phyloP scores from a whole-genome alignment of 768 basidiomycete genomes.

The Termitomyces sp. region DNA sequence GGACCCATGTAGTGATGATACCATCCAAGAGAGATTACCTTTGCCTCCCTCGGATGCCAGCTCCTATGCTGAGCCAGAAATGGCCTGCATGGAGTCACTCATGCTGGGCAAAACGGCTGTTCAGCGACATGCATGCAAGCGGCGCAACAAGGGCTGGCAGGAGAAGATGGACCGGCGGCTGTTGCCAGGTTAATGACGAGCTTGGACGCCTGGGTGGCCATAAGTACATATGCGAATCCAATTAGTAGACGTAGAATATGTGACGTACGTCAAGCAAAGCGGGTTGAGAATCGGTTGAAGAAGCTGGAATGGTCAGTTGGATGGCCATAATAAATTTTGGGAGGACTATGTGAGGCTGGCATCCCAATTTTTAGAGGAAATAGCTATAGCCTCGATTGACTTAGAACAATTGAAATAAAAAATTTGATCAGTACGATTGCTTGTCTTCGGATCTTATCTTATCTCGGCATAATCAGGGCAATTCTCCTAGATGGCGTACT shows the following conservation, averaged over 20 bases:
- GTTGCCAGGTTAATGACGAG: constrained; percentile 42
- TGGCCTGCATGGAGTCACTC: too few relatives aligned
- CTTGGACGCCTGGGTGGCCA: constrained; percentile 42
- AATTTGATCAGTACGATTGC: background rate
- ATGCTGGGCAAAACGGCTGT: too few relatives aligned
- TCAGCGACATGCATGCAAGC: too few relatives aligned
- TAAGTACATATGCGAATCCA: background rate
- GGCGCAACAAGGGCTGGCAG: too few relatives aligned
- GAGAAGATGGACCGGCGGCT: too few relatives aligned
- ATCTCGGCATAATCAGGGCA: constrained; percentile 13
- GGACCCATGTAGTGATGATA: too few relatives aligned
- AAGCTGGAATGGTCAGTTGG: constrained; percentile 1
- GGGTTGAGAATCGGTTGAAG: constrained; percentile 1
- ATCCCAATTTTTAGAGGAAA: background rate
- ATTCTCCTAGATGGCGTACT: too few relatives aligned
- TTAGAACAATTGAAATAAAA: background rate
- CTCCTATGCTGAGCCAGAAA: too few relatives aligned
- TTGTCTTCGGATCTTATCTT: background rate
- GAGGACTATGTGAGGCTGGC: background rate
- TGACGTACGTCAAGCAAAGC: constrained; percentile 16
- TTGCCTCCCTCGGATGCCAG: too few relatives aligned
- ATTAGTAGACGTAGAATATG: background rate
- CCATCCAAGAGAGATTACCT: too few relatives aligned
- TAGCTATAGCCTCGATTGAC: background rate
- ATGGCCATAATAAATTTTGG: constrained; percentile 14